Base-by-base conservation (phyloP, 345 rosid species). In the Eucalyptus cladocalyx region DNA sequence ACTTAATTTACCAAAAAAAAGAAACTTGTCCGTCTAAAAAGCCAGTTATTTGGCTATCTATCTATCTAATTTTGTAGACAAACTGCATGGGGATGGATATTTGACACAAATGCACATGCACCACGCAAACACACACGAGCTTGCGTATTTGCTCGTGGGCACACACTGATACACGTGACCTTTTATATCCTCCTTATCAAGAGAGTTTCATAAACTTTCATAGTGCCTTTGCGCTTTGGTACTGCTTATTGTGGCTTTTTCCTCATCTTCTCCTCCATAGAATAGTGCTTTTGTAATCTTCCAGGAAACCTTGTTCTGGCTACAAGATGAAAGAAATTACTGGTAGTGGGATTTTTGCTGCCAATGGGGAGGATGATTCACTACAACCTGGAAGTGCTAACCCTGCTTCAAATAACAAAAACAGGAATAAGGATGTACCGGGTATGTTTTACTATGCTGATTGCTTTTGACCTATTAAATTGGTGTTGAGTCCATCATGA, bases 301-400 rank as follows among this genome's bases (percentile, higher is more conserved):
- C 67, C 91, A 98, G 99, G 96, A 96, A 96, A 88, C 99, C 99
- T 86, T 97, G 99, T 93, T 98, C 99, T 3, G 99, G 97, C 87
- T 94, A 94, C 88, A 98, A 98, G 92, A 93, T 96, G 95, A 97
- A 98, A 91, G 99, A 98, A 95, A 97, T 98, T 51, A 95, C 97
- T 51, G 99, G 99, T 37, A 96, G 99, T 93, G 99, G 99, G 42
- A 98, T 98, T 88, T 98, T 98, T 93, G 88, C 93, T 26, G 95
- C 92, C 58, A 91, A 93, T 47, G 96, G 91, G 88, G 97, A 93
- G 87, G 80, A 90, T 72, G 99, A 94, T 62, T 88, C 90, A 43
- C 51, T 91, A 6, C 97, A 97, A 91, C 88, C 92, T 24, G 96
- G 90, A 67, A 93, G 87, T 89, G 96, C 90, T 30, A 94, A 94